These are phyloP conservation scores for Taxawa tesnikishii DNA, from an alignment of 2,329 filamentous ascomycete genomes.

Conservation along the genomic window DNA sequence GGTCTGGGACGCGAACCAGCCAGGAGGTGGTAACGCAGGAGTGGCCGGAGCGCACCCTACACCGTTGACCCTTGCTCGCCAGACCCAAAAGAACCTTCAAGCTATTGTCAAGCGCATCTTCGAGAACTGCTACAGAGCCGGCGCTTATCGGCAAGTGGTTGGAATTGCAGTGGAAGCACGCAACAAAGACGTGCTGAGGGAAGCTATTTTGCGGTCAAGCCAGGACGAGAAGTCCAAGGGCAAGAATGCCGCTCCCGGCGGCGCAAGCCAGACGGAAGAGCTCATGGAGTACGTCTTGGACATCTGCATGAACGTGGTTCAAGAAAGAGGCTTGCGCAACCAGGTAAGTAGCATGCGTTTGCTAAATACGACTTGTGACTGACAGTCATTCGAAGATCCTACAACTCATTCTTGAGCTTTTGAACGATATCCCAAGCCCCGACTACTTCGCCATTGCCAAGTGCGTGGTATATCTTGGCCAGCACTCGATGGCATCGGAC, in stretches of 20 bases:
- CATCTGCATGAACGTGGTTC: constrained; percentile 96
- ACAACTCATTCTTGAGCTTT: constrained; percentile 82
- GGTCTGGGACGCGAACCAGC: constrained; percentile 45
- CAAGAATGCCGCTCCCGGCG: constrained; percentile 43
- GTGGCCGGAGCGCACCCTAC: constrained; percentile 41
- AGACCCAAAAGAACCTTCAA: constrained; percentile 70
- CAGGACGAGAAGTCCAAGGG: constrained; percentile 63
- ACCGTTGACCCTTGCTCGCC: constrained; percentile 56
- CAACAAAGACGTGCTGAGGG: constrained; percentile 74
- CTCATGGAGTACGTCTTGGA: constrained; percentile 92
- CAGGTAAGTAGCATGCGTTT: constrained; percentile 41
- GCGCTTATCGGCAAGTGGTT: constrained; percentile 87
- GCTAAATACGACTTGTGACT: neutral
- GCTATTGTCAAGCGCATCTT: constrained; percentile 80
- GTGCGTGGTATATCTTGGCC: constrained; percentile 90
- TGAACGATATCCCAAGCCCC: constrained; percentile 82
- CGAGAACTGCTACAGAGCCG: constrained; percentile 73
- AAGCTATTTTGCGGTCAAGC: constrained; percentile 79
- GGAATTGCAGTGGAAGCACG: constrained; percentile 93
- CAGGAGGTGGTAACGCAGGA: constrained; percentile 43
- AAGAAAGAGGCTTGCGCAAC: constrained; percentile 75
- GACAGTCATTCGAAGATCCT: constrained; percentile 56
- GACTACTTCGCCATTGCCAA: constrained; percentile 98
- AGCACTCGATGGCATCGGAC: constrained; percentile 77
- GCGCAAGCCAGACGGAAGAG: constrained; percentile 62